Evolutionary conservation across 2,329 filamentous ascomycete species (phyloP).

Genomic region (Aspergillus bombycis): DNA sequence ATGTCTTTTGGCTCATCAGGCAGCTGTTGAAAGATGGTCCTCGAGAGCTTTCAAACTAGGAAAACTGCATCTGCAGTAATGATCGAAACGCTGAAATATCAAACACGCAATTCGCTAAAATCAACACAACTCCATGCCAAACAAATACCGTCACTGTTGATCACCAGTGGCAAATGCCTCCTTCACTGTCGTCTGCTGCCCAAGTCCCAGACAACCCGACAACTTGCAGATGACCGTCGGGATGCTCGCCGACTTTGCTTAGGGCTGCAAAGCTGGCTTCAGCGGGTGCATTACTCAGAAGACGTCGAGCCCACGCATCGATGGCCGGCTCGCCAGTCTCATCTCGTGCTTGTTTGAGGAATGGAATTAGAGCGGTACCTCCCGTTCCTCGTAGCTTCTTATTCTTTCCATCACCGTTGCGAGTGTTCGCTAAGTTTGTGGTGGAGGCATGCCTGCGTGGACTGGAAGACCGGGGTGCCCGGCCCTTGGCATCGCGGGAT

Average conservation of each 20-base stretch:
- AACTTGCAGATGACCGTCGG: slow-evolving; percentile 59
- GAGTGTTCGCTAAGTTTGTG: slow-evolving; percentile 58
- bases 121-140: background rate
- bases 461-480: slow-evolving; percentile 63
- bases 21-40: background rate
- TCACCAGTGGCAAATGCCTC: slow-evolving; percentile 61
- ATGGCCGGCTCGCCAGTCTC: slow-evolving; percentile 94
- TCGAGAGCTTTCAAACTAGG: background rate
- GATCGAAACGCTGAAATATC: background rate
- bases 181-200: slow-evolving; percentile 83
- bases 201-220: slow-evolving; percentile 81
- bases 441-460: slow-evolving; percentile 42
- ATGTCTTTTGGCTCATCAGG: background rate
- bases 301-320: slow-evolving; percentile 62
- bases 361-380: slow-evolving; percentile 90
- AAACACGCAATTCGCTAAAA: background rate
- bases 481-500: slow-evolving; percentile 69
- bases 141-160: background rate
- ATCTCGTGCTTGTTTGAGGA: slow-evolving; percentile 93
- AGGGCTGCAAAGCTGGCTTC: slow-evolving; percentile 45
- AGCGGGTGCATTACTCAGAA: slow-evolving; percentile 58
- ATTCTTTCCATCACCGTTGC: slow-evolving; percentile 42
- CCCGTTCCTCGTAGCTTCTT: slow-evolving; percentile 83
- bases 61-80: background rate
- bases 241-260: slow-evolving; percentile 57